phyloP scores from a whole-genome alignment of 495 filamentous ascomycete genomes.

The Neurospora africana region DNA sequence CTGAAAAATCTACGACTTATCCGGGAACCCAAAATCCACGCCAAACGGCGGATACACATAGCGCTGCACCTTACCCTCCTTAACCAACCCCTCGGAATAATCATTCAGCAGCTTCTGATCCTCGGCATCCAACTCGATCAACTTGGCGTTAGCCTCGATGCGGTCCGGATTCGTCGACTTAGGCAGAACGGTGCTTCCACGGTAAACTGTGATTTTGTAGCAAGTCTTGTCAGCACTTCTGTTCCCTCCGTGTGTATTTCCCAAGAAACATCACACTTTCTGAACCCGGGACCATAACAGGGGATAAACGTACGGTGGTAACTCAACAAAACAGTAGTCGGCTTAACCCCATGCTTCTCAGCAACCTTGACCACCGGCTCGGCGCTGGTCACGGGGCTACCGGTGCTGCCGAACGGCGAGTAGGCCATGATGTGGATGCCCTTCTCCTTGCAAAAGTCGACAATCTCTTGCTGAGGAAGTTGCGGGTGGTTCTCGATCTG shows the following conservation, averaged over 20 bases:
- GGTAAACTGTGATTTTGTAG: conserved; percentile 40
- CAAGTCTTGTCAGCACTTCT: background rate
- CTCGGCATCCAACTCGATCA: conserved; percentile 54
- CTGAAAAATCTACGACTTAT: conserved; percentile 38
- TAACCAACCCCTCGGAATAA: conserved; percentile 47
- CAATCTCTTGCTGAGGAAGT: conserved; percentile 79
- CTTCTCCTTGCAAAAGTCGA: conserved; percentile 61
- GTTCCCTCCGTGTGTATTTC: background rate
- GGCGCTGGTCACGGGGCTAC: conserved; percentile 58
- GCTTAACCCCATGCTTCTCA: conserved; percentile 53
- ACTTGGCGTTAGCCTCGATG: conserved; percentile 62
- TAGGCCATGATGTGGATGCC: conserved; percentile 71
- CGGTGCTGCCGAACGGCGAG: conserved; percentile 67
- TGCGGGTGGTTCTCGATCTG: conserved; percentile 85
- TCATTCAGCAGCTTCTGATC: conserved; percentile 56
- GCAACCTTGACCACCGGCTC: conserved; percentile 60
- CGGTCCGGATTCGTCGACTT: conserved; percentile 68
- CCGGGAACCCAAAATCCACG: conserved; percentile 66
- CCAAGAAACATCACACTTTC: background rate
- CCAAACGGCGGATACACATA: conserved; percentile 76
- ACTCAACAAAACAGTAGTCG: conserved; percentile 57
- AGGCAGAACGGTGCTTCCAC: conserved; percentile 63
- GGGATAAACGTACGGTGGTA: conserved; percentile 53
- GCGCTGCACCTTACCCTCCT: conserved; percentile 51
- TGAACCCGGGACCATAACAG: background rate